Conservation (phyloP, 2,329 filamentous ascomycete species). For the Pleomassaria siparia region DNA sequence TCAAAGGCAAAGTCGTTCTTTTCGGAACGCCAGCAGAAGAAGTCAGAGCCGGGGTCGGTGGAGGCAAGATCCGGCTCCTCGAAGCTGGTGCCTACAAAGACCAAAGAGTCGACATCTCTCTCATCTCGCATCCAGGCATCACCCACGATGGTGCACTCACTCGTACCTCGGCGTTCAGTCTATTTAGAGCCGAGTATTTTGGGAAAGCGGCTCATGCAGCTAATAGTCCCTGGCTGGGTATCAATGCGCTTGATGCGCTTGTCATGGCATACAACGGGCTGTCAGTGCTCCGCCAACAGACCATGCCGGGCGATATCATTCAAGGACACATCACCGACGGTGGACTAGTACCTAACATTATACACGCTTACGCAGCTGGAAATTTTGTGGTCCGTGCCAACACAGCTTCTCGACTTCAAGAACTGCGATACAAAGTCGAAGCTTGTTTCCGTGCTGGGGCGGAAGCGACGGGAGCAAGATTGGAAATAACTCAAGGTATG, state of each 20-base stretch:
- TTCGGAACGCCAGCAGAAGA: conserved; percentile 52
- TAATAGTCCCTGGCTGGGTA: conserved; percentile 42
- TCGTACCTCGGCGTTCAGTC: conserved; percentile 18
- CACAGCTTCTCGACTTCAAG: conserved; percentile 28
- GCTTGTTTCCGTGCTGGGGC: conserved; percentile 53
- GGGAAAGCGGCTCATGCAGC: conserved; percentile 42
- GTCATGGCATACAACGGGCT: conserved; percentile 29
- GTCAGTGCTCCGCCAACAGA: conserved; percentile 44
- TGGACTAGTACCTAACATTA: conserved; percentile 40
- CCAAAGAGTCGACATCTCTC: conserved; percentile 33
- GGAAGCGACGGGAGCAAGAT: conserved; percentile 53
- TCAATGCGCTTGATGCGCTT: conserved; percentile 46
- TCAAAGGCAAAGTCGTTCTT: conserved; percentile 41
- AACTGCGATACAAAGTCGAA: conserved; percentile 33
- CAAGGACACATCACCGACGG: conserved; percentile 36
- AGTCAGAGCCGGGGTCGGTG: conserved; percentile 39
- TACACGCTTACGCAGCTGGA: conserved; percentile 44
- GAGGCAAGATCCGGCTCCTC: conserved; percentile 51
- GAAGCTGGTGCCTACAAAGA: conserved; percentile 47
- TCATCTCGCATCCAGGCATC: conserved; percentile 31
- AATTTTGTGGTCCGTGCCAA: conserved; percentile 41
- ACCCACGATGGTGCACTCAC: conserved; percentile 22
- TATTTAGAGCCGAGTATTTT: conserved; percentile 21
- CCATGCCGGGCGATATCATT: conserved; percentile 43
- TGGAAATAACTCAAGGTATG: conserved; percentile 43